A percentile compares a stretch with the other conserved stretches of the same genome.
Conservation (phyloP, 2,329 filamentous ascomycete species). For the Trichophyton rubrum region DNA sequence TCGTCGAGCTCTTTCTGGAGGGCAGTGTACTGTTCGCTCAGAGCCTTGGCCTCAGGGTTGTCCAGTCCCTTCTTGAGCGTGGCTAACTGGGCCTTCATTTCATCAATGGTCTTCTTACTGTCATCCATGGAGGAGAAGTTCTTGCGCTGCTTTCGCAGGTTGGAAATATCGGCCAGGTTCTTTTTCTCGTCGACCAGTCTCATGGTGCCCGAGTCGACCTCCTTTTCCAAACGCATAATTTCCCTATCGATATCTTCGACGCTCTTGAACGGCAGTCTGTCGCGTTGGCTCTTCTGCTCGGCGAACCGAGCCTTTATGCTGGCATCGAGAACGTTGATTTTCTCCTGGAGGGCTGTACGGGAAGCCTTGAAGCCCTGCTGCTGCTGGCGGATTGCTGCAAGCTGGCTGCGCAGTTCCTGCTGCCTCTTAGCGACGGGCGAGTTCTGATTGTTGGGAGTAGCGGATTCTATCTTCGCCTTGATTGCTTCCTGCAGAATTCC, state of each 20-base stretch:
- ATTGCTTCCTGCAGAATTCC: slow-evolving; percentile 58
- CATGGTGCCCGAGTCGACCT: slow-evolving; percentile 82
- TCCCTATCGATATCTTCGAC: slow-evolving; percentile 76
- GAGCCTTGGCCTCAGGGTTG: slow-evolving; percentile 77
- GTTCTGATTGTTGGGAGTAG: slow-evolving; percentile 69
- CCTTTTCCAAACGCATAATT: slow-evolving; percentile 66
- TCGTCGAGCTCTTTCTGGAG: slow-evolving; percentile 78
- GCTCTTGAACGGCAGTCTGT: slow-evolving; percentile 73
- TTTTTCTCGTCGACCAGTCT: slow-evolving; percentile 97
- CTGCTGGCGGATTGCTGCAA: slow-evolving; percentile 72
- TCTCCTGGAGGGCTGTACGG: slow-evolving; percentile 65
- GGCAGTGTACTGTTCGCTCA: slow-evolving; percentile 73
- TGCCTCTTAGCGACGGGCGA: slow-evolving; percentile 70
- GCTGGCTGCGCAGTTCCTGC: slow-evolving; percentile 69
- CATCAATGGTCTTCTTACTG: slow-evolving; percentile 77
- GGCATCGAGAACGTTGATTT: slow-evolving; percentile 84
- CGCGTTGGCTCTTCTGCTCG: slow-evolving; percentile 76
- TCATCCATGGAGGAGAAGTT: slow-evolving; percentile 76
- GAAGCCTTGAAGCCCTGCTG: slow-evolving; percentile 79
- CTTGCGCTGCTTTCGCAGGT: slow-evolving; percentile 79
- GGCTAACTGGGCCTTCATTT: slow-evolving; percentile 74
- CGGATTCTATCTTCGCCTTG: slow-evolving; percentile 77
- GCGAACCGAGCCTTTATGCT: slow-evolving; percentile 71
- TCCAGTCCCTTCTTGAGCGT: slow-evolving; percentile 80
- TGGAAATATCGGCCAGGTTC: slow-evolving; percentile 69